Evolutionary conservation across 139 green algal species (phyloP), one percentile per base, ranked within the genome.

Genomic region (Chlamydomonas sp.): DNA sequence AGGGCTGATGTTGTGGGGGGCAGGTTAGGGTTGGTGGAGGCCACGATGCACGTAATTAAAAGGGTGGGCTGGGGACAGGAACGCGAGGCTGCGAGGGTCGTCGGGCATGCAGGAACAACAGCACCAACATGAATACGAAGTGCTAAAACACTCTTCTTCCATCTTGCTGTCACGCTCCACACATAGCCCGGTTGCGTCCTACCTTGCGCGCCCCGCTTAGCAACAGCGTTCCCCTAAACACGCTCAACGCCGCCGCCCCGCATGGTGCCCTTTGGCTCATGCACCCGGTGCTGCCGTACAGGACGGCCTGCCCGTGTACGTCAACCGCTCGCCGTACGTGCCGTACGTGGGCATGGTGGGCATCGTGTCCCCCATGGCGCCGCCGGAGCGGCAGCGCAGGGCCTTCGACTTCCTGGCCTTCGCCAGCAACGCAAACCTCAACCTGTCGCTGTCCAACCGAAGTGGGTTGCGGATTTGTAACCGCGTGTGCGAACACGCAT

Each of bases 261-360:
- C 31, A 49, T 49, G 31, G 31, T 49, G 31, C 31, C 31, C 31
- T 49, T 49, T 49, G 31, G 31, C 31, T 49, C 31, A 49, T 49
- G 31, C 71, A 77, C 9, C 71, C 71, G 15, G 71, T 49, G 31
- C 31, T 49, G 31, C 73, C 1, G 31, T 63, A 61, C 76, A 79
- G 68, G 64, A 84, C 79, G 60, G 62, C 12, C 1, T 7, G 10
- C 7, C 60, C 1, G 31, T 67, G 79, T 90, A 83, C 86, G 86
- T 90, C 78, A 90, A 90, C 69, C 78, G 86, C 62, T 78, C 86
- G 17, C 31, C 86, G 63, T 90, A 82, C 69, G 8, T 83, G 66
- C 68, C 86, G 58, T 82, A 77, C 68, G 16, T n/a, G 3, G 86
- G 78, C 8, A 7, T 77, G 61, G 85, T 78, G 57, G 84, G 71